Evolutionary conservation across 495 filamentous ascomycete species (phyloP), one percentile per base, ranked within the genome.

Genomic region (Neurospora sp.): DNA sequence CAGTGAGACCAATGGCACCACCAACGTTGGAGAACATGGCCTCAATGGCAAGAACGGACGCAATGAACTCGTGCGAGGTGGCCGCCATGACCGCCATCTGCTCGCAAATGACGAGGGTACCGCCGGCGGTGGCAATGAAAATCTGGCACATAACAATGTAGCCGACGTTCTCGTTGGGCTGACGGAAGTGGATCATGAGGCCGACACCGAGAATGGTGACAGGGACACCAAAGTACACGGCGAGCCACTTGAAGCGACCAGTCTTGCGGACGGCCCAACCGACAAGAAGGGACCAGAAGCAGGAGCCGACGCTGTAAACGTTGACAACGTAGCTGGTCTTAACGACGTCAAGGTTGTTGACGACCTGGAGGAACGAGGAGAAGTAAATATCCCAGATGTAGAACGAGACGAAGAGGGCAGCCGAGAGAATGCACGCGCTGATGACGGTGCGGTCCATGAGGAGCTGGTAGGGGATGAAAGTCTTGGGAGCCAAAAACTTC

Each of bases 61-160:
- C 90, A 46, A 93, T 84, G 74, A 92, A 82, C 59, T 92, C 83
- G 73, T 93, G 92, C 6, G 85, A 80, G 0, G 87, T 85, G 3
- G 87, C 88, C 0, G 91, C 89, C 84, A 93, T 89, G 74, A 89
- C 84, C 5, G 91, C 89, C 39, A 93, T 87, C 75, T 93, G 88
- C 75, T 88, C 87, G 73, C 81, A 82, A 75, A 93, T 88, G 70
- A 92, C 87, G 18, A 86, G 79, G 37, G 82, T 80, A 35, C 86
- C 86, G 37, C 90, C 91, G 16, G 85, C 83, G 70, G 94, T 88
- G 38, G 91, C 89, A 75, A 94, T 92, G 81, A 93, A 90, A 78
- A 94, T 92, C 80, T 94, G 91, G 75, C 88, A 90, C 89, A 93
- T 92, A 80, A 93, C 82, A 22, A 94, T 81, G 78, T 90, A 92